phyloP scores from a whole-genome alignment of 306 rosid genomes.

The Cyclanthera cordifolia region DNA sequence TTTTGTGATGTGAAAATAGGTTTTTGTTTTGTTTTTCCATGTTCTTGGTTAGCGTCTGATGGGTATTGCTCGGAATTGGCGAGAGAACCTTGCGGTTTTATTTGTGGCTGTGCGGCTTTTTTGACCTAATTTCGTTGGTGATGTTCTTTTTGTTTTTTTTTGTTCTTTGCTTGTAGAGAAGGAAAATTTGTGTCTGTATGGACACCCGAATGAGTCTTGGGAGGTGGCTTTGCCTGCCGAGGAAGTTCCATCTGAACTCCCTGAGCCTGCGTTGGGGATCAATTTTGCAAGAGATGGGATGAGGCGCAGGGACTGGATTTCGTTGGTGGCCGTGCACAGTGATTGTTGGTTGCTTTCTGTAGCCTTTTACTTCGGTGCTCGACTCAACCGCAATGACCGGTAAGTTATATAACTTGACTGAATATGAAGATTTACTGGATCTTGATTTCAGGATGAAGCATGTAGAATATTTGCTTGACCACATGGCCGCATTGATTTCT shows the following conservation, averaged over 20 bases:
- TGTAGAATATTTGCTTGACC: neutral
- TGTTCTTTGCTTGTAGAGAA: too few relatives aligned
- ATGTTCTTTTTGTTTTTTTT: too few relatives aligned
- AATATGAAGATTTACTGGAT: neutral
- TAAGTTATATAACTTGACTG: conserved; percentile 6
- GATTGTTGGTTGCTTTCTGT: conserved; percentile 55
- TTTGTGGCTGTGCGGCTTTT: too few relatives aligned
- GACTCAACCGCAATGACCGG: conserved; percentile 55
- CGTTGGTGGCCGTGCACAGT: conserved; percentile 48
- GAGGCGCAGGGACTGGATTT: conserved; percentile 48
- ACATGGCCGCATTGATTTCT: neutral
- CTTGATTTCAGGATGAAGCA: neutral
- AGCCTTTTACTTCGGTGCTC: conserved; percentile 50
- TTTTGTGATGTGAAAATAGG: neutral
- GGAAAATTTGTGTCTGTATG: conserved; percentile 44
- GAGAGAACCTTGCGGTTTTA: too few relatives aligned
- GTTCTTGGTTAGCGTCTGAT: neutral
- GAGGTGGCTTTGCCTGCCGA: conserved; percentile 44
- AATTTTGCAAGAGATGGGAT: conserved; percentile 57
- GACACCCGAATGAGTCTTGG: conserved; percentile 46
- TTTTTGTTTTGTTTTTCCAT: neutral
- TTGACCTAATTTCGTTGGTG: too few relatives aligned
- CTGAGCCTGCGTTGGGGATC: conserved; percentile 50
- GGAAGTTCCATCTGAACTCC: conserved; percentile 52
- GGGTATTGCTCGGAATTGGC: neutral